Conservation (phyloP, 371 early-diverging fungal species). For the Lichtheimia ramosa region DNA sequence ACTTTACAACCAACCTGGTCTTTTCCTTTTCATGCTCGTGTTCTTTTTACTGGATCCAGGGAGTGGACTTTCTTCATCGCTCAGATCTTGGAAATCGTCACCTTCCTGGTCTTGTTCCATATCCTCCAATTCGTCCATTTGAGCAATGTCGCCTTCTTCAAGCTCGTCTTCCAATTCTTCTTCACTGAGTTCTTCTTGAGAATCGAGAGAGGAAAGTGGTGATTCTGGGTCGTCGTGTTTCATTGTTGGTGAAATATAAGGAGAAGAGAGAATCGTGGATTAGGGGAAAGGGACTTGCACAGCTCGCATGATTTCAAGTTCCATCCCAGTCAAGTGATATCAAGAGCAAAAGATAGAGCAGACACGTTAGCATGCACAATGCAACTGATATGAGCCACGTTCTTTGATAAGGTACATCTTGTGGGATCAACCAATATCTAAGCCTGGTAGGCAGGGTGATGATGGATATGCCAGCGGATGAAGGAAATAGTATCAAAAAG, state of each 20-base stretch:
- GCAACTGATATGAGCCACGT: too few relatives aligned
- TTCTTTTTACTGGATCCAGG: constrained; percentile 16
- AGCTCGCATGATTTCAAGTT: too few relatives aligned
- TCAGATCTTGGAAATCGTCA: constrained; percentile 21
- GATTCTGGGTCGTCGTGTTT: neutral
- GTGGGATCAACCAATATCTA: too few relatives aligned
- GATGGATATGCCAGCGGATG: too few relatives aligned
- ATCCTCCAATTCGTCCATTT: constrained; percentile 10
- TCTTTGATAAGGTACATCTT: too few relatives aligned
- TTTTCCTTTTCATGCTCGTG: constrained; percentile 7
- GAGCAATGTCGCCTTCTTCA: constrained; percentile 10
- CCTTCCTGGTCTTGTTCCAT: constrained; percentile 11
- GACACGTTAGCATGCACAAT: too few relatives aligned
- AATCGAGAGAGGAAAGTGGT: constrained; percentile 7
- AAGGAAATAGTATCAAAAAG: too few relatives aligned
- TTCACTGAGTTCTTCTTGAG: constrained; percentile 5
- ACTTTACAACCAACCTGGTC: neutral
- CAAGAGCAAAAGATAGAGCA: too few relatives aligned
- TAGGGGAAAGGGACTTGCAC: too few relatives aligned
- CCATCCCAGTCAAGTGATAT: too few relatives aligned
- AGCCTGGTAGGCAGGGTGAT: too few relatives aligned
- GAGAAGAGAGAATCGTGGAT: too few relatives aligned
- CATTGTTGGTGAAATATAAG: neutral
- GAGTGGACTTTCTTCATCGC: neutral
- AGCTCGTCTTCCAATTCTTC: constrained; percentile 17